phyloP scores from a whole-genome alignment of 2,329 filamentous ascomycete genomes.

The Monilinia fructicola region DNA sequence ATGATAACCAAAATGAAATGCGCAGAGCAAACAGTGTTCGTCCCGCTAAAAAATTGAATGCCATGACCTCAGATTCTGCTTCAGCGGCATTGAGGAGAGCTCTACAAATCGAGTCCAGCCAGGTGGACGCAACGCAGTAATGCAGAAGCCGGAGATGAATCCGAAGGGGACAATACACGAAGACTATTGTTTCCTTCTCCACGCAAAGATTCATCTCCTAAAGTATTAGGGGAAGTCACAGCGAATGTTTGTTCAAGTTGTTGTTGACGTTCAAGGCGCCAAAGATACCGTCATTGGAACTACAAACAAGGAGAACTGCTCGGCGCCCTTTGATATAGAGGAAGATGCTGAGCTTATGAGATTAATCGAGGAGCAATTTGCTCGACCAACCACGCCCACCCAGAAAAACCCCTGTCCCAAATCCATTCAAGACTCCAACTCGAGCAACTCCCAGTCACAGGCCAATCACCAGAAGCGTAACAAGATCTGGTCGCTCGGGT shows the following conservation, averaged over 20 bases:
- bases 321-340: conserved; percentile 28
- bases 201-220: conserved; percentile 61
- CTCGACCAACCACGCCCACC: conserved; percentile 38
- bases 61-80: conserved; percentile 39
- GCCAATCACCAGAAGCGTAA: conserved; percentile 39
- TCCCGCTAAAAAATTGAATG: conserved; percentile 35
- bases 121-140: conserved; percentile 54
- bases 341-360: conserved; percentile 38
- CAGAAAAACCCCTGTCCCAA: conserved; percentile 31
- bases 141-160: conserved; percentile 51
- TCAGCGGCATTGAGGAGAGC: conserved; percentile 38
- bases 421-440: conserved; percentile 41
- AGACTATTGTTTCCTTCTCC: conserved; percentile 77
- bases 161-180: conserved; percentile 57
- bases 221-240: conserved; percentile 58
- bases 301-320: conserved; percentile 39
- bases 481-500: conserved; percentile 35
- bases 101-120: conserved; percentile 43
- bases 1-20: conserved; percentile 22
- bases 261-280: conserved; percentile 41
- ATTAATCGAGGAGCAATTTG: conserved; percentile 40
- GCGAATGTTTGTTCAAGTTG: conserved; percentile 53
- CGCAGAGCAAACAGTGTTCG: conserved; percentile 34
- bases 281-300: conserved; percentile 33
- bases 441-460: conserved; percentile 39